These are phyloP conservation scores for Nigrospora sphaerica DNA, from an alignment of 2,329 filamentous ascomycete genomes.

Conservation along the genomic window DNA sequence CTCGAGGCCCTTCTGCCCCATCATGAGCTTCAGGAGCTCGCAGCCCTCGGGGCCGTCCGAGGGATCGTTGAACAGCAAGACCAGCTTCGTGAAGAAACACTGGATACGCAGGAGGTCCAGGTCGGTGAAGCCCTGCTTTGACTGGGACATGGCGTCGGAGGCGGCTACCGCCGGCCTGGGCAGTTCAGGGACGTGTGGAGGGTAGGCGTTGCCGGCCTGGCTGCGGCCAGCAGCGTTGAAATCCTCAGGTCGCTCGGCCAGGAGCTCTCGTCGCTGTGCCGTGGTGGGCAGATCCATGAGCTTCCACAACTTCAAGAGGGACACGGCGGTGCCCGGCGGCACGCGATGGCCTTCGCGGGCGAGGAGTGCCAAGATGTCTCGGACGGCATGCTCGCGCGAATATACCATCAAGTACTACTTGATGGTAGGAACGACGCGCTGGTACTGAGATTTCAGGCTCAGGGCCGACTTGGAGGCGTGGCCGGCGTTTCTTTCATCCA, in stretches of 20 bases:
- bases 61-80: slow-evolving; percentile 62
- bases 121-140: slow-evolving; percentile 47
- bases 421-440: slow-evolving; percentile 52
- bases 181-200: neutral
- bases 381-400: slow-evolving; percentile 46
- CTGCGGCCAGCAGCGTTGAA: neutral
- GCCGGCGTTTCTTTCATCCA: too few relatives aligned
- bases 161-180: neutral
- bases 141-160: slow-evolving; percentile 39
- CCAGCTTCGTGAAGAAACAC: slow-evolving; percentile 64
- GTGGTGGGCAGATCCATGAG: slow-evolving; percentile 60
- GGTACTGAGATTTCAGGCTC: too few relatives aligned
- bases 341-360: slow-evolving; percentile 50
- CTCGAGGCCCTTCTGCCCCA: slow-evolving; percentile 50
- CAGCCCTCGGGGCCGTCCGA: slow-evolving; percentile 42
- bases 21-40: slow-evolving; percentile 47
- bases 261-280: neutral
- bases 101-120: slow-evolving; percentile 54
- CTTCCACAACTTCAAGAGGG: slow-evolving; percentile 64
- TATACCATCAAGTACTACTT: slow-evolving; percentile 62
- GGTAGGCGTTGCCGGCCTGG: neutral
- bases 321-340: slow-evolving; percentile 36
- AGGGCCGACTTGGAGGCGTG: too few relatives aligned
- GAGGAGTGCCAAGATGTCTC: slow-evolving; percentile 57
- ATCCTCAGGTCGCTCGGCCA: neutral